Evolutionary conservation across 2,329 filamentous ascomycete genomes (phyloP).

Genomic region (Calonectria leucothoes): DNA sequence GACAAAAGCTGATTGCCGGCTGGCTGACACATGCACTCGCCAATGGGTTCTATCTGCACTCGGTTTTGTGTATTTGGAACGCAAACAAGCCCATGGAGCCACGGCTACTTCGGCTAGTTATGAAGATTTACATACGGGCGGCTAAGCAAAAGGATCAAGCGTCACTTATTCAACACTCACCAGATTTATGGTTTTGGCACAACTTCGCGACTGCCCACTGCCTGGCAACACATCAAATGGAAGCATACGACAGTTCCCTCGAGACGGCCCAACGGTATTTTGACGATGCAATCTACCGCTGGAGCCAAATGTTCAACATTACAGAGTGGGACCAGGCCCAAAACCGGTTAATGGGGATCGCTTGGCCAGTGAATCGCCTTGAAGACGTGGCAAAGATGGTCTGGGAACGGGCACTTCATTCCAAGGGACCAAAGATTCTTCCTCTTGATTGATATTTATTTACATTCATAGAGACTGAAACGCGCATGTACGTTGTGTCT

Average conservation of each 20-base stretch:
- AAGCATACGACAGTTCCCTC: not conserved
- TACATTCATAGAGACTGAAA: too few species aligned
- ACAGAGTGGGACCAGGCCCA: not conserved
- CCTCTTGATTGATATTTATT: not conserved
- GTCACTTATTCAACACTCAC: not conserved
- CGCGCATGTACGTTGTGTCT: too few species aligned
- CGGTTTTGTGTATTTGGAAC: not conserved
- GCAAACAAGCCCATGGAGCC: not conserved
- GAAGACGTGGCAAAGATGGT: not conserved
- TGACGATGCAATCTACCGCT: not conserved
- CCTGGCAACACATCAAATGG: not conserved
- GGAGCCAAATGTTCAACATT: not conserved
- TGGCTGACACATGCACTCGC: not conserved
- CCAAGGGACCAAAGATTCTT: not conserved
- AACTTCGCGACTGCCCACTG: not conserved
- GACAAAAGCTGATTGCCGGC: not conserved
- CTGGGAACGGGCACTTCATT: not conserved
- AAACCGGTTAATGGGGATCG: not conserved
- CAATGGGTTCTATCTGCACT: not conserved
- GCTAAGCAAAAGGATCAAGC: not conserved
- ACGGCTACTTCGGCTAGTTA: not conserved
- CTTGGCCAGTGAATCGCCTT: not conserved
- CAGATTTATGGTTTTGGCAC: not conserved
- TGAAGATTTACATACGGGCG: not conserved
- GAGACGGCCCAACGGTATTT: not conserved